Base-by-base conservation (phyloP, 2,329 filamentous ascomycete genomes). In the Ascosphaera pollenicola region DNA sequence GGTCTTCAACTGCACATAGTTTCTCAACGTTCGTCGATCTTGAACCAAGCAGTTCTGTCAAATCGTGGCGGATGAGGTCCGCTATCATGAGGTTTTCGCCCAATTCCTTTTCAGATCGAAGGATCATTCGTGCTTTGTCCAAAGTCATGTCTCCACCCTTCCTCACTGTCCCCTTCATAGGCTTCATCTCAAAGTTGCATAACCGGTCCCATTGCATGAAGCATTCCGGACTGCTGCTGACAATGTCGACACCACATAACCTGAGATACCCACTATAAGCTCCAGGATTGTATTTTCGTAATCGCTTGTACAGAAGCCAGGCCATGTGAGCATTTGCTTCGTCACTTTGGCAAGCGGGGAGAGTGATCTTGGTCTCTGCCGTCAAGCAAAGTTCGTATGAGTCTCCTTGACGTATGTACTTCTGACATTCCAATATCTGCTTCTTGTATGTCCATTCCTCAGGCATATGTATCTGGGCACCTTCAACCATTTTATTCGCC, bases 31-130 rank as follows among this genome's bases (percentile, higher is more conserved):
- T 55, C 1, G 94, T 83, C 42, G 70, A 69, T 0, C 74, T 75
- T 1, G 78, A 69, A 3, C 80, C 81, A 43, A 78, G 82, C 7
- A 92, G 75, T n/a, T 76, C 73, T 55, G 91, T 79, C 10, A 95
- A 64, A 55, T 95, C 87, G 52, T 95, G 87, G 0, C 87, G 72
- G n/a, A 94, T 89, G 1, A 95, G 66, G 55, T 95, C 87, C 2
- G 93, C 85, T 49, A 95, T 94, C 89, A 95, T 95, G 17, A 95
- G 68, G 51, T 95, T 95, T 61, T 95, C 87, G 0, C 87, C 87
- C 49, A 81, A 75, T 56, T 95, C 89, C 55, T 95, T 95, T 17
- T 80, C 77, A 0, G 81, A 69, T 41, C 77, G 72, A 11, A 94
- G 69, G 31, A 91, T 70, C 19, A 62, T 60, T 43, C 76, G 73